These are phyloP conservation scores for Fusarium gaditjirri DNA, from an alignment of 2,329 filamentous ascomycete genomes.

Conservation along the genomic window DNA sequence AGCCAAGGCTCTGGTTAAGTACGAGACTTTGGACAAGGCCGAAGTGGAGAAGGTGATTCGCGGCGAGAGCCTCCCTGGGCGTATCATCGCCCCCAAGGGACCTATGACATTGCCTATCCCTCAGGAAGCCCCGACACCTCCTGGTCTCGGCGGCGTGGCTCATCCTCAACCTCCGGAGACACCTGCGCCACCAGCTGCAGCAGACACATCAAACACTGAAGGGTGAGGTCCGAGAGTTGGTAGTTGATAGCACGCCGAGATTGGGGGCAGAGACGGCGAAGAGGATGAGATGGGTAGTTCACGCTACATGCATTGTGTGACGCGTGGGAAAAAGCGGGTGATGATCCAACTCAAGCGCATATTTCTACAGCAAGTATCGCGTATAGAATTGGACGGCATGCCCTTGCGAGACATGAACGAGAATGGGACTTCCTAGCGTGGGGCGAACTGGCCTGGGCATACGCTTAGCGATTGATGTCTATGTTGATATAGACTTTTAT, in stretches of 20 bases:
- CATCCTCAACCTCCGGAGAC: conserved; percentile 50
- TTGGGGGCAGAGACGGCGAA: not conserved
- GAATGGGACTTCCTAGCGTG: conserved; percentile 16
- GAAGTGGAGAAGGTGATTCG: conserved; percentile 92
- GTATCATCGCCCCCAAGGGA: conserved; percentile 66
- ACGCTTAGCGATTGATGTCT: conserved; percentile 25
- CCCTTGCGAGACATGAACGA: conserved; percentile 21
- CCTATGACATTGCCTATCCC: conserved; percentile 54
- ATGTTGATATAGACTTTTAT: conserved; percentile 2
- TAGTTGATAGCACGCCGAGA: not conserved
- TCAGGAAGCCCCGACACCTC: conserved; percentile 48
- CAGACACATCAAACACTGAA: conserved; percentile 41
- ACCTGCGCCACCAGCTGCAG: conserved; percentile 51
- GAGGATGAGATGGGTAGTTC: conserved; percentile 8
- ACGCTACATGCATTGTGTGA: conserved; percentile 6
- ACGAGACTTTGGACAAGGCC: conserved; percentile 88
- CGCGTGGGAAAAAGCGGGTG: conserved; percentile 25
- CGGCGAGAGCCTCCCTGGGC: conserved; percentile 82
- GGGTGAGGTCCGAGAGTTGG: conserved; percentile 29
- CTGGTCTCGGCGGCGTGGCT: conserved; percentile 49
- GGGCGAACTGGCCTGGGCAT: conserved; percentile 17
- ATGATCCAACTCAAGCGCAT: conserved; percentile 29
- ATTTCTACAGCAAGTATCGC: conserved; percentile 34
- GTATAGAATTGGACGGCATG: conserved; percentile 20
- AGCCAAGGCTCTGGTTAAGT: conserved; percentile 89